Evolutionary conservation across 305 asterid genomes (phyloP).

Genomic region (Solanum chacoense): DNA sequence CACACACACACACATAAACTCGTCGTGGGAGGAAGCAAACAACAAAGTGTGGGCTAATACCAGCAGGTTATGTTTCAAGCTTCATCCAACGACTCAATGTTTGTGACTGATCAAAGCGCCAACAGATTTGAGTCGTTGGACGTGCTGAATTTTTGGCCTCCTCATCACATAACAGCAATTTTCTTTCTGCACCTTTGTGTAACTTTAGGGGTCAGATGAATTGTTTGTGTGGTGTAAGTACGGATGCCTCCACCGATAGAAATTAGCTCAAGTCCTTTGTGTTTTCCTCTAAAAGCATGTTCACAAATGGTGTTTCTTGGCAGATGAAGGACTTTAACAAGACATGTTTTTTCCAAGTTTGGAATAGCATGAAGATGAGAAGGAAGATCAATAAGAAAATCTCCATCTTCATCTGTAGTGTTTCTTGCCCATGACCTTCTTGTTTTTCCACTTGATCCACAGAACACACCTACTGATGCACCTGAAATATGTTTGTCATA

Average conservation of each 20-base stretch:
- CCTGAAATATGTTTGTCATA: constrained; percentile 27
- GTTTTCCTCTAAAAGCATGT: constrained; percentile 24
- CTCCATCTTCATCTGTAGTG: constrained; percentile 56
- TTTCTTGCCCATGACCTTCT: constrained; percentile 32
- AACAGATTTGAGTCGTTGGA: constrained; percentile 18
- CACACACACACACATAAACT: not conserved
- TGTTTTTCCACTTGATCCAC: constrained; percentile 26
- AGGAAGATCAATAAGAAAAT: constrained; percentile 65
- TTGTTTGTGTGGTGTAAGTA: constrained; percentile 39
- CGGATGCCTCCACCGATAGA: constrained; percentile 50
- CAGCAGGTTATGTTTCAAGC: not conserved
- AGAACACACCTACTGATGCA: constrained; percentile 49
- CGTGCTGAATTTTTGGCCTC: not conserved
- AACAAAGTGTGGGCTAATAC: not conserved
- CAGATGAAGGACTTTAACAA: constrained; percentile 30
- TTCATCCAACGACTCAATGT: constrained; percentile 10
- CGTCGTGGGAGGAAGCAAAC: not conserved
- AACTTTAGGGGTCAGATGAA: constrained; percentile 24
- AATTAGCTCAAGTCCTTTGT: constrained; percentile 26
- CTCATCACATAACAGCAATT: not conserved
- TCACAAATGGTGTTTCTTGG: constrained; percentile 38
- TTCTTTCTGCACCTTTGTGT: constrained; percentile 2
- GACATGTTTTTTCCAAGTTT: constrained; percentile 50
- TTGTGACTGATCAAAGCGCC: constrained; percentile 53
- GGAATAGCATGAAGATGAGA: constrained; percentile 87